A percentile compares a stretch with the other conserved stretches of the same genome.
Conservation (phyloP, 2,329 filamentous ascomycete genomes). For the Epichloe elymi region DNA sequence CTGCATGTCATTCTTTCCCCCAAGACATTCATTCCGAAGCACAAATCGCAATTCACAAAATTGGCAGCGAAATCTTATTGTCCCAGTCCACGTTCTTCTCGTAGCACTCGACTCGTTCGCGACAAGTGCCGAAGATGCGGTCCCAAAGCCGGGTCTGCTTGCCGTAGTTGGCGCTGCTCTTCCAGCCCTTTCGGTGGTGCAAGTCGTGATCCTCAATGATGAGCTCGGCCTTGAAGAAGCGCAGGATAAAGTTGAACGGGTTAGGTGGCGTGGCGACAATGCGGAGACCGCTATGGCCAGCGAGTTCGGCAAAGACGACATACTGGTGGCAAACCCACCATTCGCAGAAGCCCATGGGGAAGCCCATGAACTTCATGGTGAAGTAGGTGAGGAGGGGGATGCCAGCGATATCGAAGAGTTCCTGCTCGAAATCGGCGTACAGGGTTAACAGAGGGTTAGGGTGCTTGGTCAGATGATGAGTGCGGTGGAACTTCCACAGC, state of each 20-base stretch:
- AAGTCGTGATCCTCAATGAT: constrained; percentile 6
- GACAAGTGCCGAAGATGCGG: constrained; percentile 4
- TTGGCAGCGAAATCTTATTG: not conserved
- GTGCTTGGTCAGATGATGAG: constrained; percentile 6
- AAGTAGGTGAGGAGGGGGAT: constrained; percentile 5
- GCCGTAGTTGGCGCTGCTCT: constrained; percentile 5
- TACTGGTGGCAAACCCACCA: constrained; percentile 7
- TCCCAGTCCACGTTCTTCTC: constrained; percentile 3
- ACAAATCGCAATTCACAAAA: not conserved
- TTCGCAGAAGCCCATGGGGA: constrained; percentile 6
- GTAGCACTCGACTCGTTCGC: constrained; percentile 3
- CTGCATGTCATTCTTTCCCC: too few relatives aligned
- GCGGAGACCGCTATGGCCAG: constrained; percentile 4
- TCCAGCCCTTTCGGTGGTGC: constrained; percentile 6
- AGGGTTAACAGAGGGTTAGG: constrained; percentile 4
- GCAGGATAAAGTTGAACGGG: constrained; percentile 3
- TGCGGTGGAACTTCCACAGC: constrained; percentile 6
- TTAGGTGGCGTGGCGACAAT: constrained; percentile 3
- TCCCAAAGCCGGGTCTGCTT: constrained; percentile 6
- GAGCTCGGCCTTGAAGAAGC: not conserved
- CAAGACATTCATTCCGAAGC: too few relatives aligned
- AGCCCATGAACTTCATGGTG: constrained; percentile 4
- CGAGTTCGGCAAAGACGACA: constrained; percentile 4
- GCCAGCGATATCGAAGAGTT: constrained; percentile 4
- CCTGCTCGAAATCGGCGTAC: constrained; percentile 5